These are phyloP conservation scores for Irpex sp. DNA, from an alignment of 1,284 basidiomycete genomes.

Conservation along the genomic window DNA sequence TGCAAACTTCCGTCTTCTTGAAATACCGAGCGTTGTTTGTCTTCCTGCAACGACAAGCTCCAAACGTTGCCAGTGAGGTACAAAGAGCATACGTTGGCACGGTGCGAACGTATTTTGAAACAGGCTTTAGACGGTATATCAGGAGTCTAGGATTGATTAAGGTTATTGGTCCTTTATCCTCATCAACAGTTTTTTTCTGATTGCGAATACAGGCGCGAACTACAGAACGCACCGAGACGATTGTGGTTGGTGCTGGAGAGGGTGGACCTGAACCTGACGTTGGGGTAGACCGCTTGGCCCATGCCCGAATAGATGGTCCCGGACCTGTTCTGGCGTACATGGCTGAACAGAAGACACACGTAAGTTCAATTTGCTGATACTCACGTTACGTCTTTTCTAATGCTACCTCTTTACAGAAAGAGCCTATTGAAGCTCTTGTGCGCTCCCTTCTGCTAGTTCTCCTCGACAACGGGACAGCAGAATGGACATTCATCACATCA, in stretches of 20 bases:
- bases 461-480: constrained; percentile 88
- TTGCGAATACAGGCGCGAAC: constrained; percentile 43
- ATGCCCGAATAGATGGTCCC: constrained; percentile 73
- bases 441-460: constrained; percentile 84
- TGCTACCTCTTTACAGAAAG: constrained; percentile 52
- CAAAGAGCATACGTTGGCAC: constrained; percentile 84
- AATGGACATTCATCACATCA: constrained; percentile 79
- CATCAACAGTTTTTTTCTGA: neutral
- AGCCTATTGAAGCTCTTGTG: constrained; percentile 75
- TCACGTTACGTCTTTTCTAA: constrained; percentile 1
- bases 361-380: constrained; percentile 34
- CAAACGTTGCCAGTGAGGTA: constrained; percentile 81
- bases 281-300: constrained; percentile 53
- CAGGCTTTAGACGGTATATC: constrained; percentile 88
- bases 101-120: constrained; percentile 94
- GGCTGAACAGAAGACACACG: constrained; percentile 80
- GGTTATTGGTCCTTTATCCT: constrained; percentile 29
- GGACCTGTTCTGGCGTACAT: constrained; percentile 80
- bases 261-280: constrained; percentile 31
- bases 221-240: constrained; percentile 57
- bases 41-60: constrained; percentile 82
- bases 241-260: constrained; percentile 38
- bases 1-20: constrained; percentile 85
- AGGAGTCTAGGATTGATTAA: constrained; percentile 77
- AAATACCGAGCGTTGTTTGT: constrained; percentile 82